Evolutionary conservation across 129 eudicot genomes (phyloP), one percentile per base, ranked within the genome.

Genomic region (Chrysanthemum lavandulifolium): DNA sequence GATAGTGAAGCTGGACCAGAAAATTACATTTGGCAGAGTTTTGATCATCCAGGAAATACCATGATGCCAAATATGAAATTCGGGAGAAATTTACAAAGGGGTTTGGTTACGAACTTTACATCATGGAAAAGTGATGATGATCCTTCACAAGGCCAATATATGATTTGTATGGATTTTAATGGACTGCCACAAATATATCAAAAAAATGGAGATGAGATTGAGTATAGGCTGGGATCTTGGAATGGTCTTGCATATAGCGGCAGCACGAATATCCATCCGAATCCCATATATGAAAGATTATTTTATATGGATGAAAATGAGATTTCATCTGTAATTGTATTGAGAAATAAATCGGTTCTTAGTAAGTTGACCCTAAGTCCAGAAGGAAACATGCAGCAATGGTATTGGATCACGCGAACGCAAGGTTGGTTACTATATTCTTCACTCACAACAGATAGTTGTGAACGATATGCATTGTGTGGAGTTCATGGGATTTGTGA

Each of bases 201-300:
- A 11, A 58, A 13, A 13, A 43, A 60, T 0, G 71, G 70, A 2
- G 55, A 29, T 23, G 2, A 23, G 5, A 14, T 66, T 10, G 36
- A 7, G 4, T 71, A 31, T 19, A 52, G 80, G 3, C n/a, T 6
- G 0, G 84, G 80, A 19, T 79, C 84, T 6, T 80, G 84, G 84
- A 80, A 80, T 23, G 84, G 84, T 10, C 12, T 75, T 1, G 21
- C 57, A 13, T 74, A 31, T 69, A 74, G 65, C 19, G 83, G 83
- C 18, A 61, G 48, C 5, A 60, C 71, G 3, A 40, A 27, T 14
- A 25, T 58, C 67, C 67, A 21, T 5, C 13, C 12, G 16, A 73
- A 73, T 19, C 76, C 76, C 0, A 52, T 65, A 2, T 68, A 18
- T 9, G 5, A 3, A 0, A 14, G n/a, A 25, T 27, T 25, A 15